A percentile compares a stretch with the other conserved stretches of the same genome.
Conservation (phyloP, 2,329 filamentous ascomycete species). For the Clarireedia paspali region DNA sequence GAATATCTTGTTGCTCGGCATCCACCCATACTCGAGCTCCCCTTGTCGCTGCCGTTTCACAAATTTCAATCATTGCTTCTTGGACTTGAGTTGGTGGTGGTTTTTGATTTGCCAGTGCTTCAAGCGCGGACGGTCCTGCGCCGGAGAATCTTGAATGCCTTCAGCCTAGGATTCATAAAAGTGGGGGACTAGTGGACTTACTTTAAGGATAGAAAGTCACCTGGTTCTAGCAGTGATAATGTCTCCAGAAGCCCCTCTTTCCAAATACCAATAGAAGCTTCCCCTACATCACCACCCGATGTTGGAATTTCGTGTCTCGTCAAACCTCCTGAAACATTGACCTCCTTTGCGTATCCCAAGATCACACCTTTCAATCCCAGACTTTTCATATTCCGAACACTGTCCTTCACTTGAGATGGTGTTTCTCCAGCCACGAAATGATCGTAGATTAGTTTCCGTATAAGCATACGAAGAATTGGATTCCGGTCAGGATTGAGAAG, state of each 20-base stretch:
- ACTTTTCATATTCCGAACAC: constrained; percentile 55
- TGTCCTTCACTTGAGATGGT: constrained; percentile 54
- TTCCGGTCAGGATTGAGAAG: constrained; percentile 55
- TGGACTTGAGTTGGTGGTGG: constrained; percentile 37
- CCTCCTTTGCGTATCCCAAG: constrained; percentile 73
- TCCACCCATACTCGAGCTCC: constrained; percentile 41
- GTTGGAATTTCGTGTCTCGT: not conserved
- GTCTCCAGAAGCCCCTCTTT: constrained; percentile 45
- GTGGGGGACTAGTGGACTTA: constrained; percentile 24
- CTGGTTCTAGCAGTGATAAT: constrained; percentile 42
- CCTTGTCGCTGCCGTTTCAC: constrained; percentile 16
- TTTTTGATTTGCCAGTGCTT: constrained; percentile 33
- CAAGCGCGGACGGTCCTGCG: constrained; percentile 36
- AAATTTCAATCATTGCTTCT: constrained; percentile 31
- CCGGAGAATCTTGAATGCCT: constrained; percentile 35
- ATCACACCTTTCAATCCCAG: constrained; percentile 79
- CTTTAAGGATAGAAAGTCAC: constrained; percentile 46
- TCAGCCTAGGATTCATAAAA: not conserved
- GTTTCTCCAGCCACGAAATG: constrained; percentile 83
- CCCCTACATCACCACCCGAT: constrained; percentile 1
- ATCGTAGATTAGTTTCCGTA: constrained; percentile 77
- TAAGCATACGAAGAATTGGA: constrained; percentile 54
- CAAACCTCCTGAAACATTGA: constrained; percentile 29
- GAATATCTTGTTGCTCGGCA: constrained; percentile 45
- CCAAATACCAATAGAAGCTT: constrained; percentile 31